phyloP scores from a whole-genome alignment of 2,329 filamentous ascomycete genomes.

The Diatrype stigma region DNA sequence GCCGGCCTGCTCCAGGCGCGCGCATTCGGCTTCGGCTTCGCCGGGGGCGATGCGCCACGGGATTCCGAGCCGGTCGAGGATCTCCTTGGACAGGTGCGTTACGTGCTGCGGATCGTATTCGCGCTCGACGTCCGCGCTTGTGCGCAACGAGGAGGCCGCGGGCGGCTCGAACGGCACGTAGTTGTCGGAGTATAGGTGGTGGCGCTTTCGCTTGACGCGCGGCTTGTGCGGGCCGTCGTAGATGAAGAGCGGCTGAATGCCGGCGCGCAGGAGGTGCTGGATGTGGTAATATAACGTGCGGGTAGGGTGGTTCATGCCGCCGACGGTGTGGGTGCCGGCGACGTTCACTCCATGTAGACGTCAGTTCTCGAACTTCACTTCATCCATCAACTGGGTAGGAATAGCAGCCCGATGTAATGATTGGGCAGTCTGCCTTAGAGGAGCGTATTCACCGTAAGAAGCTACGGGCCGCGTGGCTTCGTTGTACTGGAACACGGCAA shows the following conservation, averaged over 20 bases:
- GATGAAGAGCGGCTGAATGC: slow-evolving; percentile 6
- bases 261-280: slow-evolving; percentile 4
- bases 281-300: slow-evolving; percentile 6
- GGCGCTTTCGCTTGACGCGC: not conserved
- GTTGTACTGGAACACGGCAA: slow-evolving; percentile 8
- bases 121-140: slow-evolving; percentile 24
- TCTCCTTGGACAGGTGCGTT: slow-evolving; percentile 24
- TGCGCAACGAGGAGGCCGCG: slow-evolving; percentile 19
- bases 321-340: not conserved
- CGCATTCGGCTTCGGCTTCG: slow-evolving; percentile 46
- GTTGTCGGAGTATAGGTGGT: not conserved
- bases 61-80: slow-evolving; percentile 34
- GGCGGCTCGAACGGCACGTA: slow-evolving; percentile 2
- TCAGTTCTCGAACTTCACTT: not conserved
- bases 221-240: slow-evolving; percentile 4
- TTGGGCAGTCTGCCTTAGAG: slow-evolving; percentile 11
- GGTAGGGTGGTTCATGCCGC: slow-evolving; percentile 9
- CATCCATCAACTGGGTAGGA: too few relatives aligned
- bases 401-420: too few relatives aligned
- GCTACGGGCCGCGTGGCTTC: not conserved
- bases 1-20: slow-evolving; percentile 35
- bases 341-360: not conserved
- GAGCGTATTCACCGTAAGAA: slow-evolving; percentile 15
- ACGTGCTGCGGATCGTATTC: slow-evolving; percentile 18
- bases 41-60: slow-evolving; percentile 40